A percentile compares a stretch with the other conserved stretches of the same genome.
phyloP scores from a whole-genome alignment of 805 yeast species.

The Ogataea paradorogensis region DNA sequence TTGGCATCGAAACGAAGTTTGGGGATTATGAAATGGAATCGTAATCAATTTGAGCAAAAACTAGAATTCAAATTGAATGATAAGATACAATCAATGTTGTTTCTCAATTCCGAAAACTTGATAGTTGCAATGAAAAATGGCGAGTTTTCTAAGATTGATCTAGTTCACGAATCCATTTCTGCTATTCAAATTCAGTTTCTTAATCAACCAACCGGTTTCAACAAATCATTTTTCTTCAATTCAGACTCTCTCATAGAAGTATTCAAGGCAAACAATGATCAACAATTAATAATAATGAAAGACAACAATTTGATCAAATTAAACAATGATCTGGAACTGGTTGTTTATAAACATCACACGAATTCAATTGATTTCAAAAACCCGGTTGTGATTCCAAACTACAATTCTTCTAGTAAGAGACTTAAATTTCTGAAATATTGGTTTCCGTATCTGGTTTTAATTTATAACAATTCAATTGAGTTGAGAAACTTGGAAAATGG shows the following conservation, averaged over 20 bases:
- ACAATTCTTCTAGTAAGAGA: conserved; percentile 19
- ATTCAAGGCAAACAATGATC: conserved; percentile 25
- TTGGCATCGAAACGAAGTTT: conserved; percentile 25
- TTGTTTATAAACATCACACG: conserved; percentile 14
- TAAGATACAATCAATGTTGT: conserved; percentile 24
- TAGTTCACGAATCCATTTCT: conserved; percentile 15
- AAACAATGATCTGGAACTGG: conserved; percentile 23
- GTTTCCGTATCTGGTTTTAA: conserved; percentile 40
- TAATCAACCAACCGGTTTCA: conserved; percentile 12
- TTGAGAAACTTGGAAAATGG: conserved; percentile 38
- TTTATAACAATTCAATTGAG: conserved; percentile 33
- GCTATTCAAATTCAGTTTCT: conserved; percentile 26
- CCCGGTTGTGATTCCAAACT: conserved; percentile 15
- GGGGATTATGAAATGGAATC: conserved; percentile 24
- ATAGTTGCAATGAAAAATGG: conserved; percentile 25
- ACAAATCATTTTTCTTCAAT: conserved; percentile 23
- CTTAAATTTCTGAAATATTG: conserved; percentile 31
- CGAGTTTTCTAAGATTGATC: conserved; percentile 22
- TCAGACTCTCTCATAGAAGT: conserved; percentile 16
- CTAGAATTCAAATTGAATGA: conserved; percentile 28
- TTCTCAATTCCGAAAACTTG: conserved; percentile 23
- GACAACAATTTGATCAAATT: conserved; percentile 24
- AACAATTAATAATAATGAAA: conserved; percentile 27
- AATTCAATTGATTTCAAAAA: conserved; percentile 22
- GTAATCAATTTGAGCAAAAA: conserved; percentile 21